phyloP scores from a whole-genome alignment of 805 yeast species.

The Cyberlindnera mississippiensis region DNA sequence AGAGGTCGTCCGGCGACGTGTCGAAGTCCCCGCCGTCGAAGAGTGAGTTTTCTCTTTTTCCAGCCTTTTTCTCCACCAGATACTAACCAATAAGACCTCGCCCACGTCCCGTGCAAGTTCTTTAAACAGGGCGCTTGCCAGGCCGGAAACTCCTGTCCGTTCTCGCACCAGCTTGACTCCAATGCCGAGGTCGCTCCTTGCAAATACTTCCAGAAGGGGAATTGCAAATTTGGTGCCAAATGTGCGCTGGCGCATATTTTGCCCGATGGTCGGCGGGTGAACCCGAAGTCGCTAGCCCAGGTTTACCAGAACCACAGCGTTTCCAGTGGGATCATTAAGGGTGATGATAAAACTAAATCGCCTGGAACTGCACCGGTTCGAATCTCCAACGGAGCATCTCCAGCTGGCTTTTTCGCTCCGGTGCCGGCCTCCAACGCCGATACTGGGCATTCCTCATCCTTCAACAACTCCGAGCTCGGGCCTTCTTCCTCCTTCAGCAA shows the following conservation, averaged over 20 bases:
- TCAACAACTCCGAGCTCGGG: background rate
- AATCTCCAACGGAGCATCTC: background rate
- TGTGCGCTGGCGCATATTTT: constrained; percentile 91
- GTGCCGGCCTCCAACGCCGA: background rate
- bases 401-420: background rate
- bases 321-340: too few relatives aligned
- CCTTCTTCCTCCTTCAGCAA: too few relatives aligned
- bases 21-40: constrained; percentile 28
- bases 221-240: constrained; percentile 90
- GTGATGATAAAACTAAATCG: background rate
- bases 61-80: constrained; percentile 1
- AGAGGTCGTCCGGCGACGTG: constrained; percentile 17
- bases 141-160: constrained; percentile 91
- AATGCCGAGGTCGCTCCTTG: constrained; percentile 60
- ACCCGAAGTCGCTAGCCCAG: constrained; percentile 41
- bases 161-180: constrained; percentile 65
- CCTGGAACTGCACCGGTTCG: constrained; percentile 1
- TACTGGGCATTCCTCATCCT: background rate
- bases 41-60: constrained; percentile 17
- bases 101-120: constrained; percentile 97
- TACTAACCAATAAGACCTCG: constrained; percentile 43
- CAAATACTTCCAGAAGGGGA: constrained; percentile 94
- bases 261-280: constrained; percentile 85
- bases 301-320: constrained; percentile 25
- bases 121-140: constrained; percentile 90